Conservation (phyloP, 306 rosid genomes). For the Oxytropis ochrocephala region DNA sequence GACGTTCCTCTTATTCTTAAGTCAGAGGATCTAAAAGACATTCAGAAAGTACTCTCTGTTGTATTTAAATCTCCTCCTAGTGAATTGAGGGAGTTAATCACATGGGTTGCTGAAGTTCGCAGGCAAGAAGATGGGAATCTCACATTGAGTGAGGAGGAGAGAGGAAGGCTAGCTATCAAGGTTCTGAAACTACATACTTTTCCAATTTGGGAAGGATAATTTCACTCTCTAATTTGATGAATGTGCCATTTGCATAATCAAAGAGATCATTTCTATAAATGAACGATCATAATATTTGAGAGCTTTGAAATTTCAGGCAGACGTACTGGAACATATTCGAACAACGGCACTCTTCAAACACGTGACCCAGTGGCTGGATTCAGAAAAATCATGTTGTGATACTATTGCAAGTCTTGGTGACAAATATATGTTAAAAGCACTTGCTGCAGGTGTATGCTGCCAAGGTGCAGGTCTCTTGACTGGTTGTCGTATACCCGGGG, state of each 20-base stretch:
- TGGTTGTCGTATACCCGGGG: slow-evolving; percentile 25
- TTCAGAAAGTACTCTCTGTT: slow-evolving; percentile 49
- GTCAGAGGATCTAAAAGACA: slow-evolving; percentile 52
- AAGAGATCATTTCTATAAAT: neutral
- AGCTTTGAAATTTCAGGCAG: slow-evolving; percentile 64
- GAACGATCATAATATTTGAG: slow-evolving; percentile 12
- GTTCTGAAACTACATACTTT: slow-evolving; percentile 23
- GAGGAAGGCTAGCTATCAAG: slow-evolving; percentile 71
- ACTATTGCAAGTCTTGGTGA: slow-evolving; percentile 16
- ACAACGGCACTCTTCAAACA: slow-evolving; percentile 57
- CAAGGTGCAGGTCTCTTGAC: slow-evolving; percentile 58
- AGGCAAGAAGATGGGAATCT: slow-evolving; percentile 77
- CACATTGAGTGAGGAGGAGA: slow-evolving; percentile 72
- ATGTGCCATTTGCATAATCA: neutral
- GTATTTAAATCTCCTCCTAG: slow-evolving; percentile 64
- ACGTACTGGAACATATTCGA: slow-evolving; percentile 57
- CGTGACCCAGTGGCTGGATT: slow-evolving; percentile 51
- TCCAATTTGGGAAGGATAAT: neutral
- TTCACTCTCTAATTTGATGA: slow-evolving; percentile 7
- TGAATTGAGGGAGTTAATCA: slow-evolving; percentile 40
- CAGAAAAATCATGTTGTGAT: slow-evolving; percentile 31
- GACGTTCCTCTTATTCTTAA: slow-evolving; percentile 60
- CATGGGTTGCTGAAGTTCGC: slow-evolving; percentile 50
- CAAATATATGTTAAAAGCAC: slow-evolving; percentile 33
- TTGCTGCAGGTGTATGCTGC: slow-evolving; percentile 58